Base-by-base conservation (phyloP, 2,329 filamentous ascomycete species). In the Aspergillus cejpii region DNA sequence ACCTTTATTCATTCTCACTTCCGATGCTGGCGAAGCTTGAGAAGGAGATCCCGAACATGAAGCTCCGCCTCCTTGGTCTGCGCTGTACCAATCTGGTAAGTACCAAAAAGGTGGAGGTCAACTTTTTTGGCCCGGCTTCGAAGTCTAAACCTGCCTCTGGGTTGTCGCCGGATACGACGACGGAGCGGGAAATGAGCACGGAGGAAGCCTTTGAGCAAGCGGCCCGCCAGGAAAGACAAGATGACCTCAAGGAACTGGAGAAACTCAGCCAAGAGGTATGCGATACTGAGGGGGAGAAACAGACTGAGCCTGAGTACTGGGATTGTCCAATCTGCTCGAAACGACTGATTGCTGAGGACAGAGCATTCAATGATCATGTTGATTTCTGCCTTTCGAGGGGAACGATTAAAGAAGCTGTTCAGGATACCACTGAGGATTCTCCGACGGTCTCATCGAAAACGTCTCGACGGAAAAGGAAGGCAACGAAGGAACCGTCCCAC, bases 301-400 rank as follows among this genome's bases (percentile, higher is more conserved):
- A 17, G 17, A 19, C 39, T 3, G 29, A 57, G 37, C 60, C 77
- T 41, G 72, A 80, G 37, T 75, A 73, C 64, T 97, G 90, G 90
- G 77, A 84, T 28, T 98, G 92, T 64, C 92, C 92, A 0, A 86
- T 97, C 36, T 98, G 92, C 64, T 69, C 72, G n/a, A 74, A 83
- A 12, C 83, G 87, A 0, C 90, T 96, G 59, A 59, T 73, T 0
- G 79, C 88, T 0, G 77, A 91, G 39, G 88, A 96, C 62, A 76
- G 75, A 37, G 71, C 70, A 0, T 94, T 97, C 68, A 98, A 98
- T 55, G 80, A 85, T 45, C 92, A 98, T 60, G 89, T 98, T 41
- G 92, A 98, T 63, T 78, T 85, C 6, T 98, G 92, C 63, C 76
- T 98, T 1, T 96, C 90, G 0, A 77, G 83, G 44, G 81, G 86